phyloP scores from a whole-genome alignment of 1,284 basidiomycete species.

The Ceratobasidium sp. region DNA sequence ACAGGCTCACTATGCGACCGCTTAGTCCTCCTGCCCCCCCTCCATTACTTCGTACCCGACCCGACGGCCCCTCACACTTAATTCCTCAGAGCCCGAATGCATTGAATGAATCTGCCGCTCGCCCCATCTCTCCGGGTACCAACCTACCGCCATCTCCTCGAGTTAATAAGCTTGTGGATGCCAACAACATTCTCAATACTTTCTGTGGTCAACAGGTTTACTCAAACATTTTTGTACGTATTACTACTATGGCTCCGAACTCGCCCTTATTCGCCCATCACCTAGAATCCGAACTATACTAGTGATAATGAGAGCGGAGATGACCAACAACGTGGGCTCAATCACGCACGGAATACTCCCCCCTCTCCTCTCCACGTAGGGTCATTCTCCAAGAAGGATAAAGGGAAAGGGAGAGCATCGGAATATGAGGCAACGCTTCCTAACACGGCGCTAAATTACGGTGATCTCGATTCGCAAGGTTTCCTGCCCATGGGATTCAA shows the following conservation, averaged over 20 bases:
- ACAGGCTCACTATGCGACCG: conserved; percentile 30
- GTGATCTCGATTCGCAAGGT: not conserved
- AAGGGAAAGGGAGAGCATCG: not conserved
- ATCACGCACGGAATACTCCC: too few relatives aligned
- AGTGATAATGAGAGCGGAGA: conserved; percentile 25
- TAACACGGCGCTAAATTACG: not conserved
- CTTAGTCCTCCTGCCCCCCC: not conserved
- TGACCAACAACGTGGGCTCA: not conserved
- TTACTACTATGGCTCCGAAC: not conserved
- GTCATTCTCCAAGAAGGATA: not conserved
- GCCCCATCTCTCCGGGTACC: not conserved
- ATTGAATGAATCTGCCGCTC: not conserved
- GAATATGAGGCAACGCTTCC: not conserved
- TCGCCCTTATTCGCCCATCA: not conserved
- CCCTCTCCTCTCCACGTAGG: not conserved
- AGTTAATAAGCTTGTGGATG: not conserved
- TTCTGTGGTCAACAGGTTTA: conserved; percentile 26
- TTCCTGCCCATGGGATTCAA: not conserved
- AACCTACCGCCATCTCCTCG: not conserved
- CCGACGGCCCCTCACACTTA: not conserved
- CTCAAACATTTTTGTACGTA: conserved; percentile 11
- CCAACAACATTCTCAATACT: conserved; percentile 14
- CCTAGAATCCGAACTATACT: conserved; percentile 3
- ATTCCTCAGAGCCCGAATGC: not conserved
- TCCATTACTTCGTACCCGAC: conserved; percentile 17